A percentile compares a stretch with the other conserved stretches of the same genome.
Evolutionary conservation across 371 early-diverging fungal species (phyloP).

Genomic region (Capillidium heterosporum): DNA sequence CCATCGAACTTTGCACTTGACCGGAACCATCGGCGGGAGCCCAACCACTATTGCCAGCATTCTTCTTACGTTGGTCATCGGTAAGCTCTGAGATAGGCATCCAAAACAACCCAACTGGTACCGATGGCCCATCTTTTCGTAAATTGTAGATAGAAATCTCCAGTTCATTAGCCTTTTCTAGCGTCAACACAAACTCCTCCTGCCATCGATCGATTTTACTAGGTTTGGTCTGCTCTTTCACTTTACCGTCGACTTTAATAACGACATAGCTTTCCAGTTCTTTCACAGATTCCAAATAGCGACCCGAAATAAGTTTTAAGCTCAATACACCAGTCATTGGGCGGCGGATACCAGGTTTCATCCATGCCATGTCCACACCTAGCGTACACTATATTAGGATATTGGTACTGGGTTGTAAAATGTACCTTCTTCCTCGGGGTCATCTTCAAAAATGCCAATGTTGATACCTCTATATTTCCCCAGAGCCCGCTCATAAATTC

Average conservation of each 20-base stretch:
- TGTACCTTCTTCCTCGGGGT: too few species aligned
- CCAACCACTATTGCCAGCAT: constrained; percentile 13
- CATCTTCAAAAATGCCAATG: not conserved
- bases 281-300: constrained; percentile 42
- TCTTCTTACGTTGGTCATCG: constrained; percentile 49
- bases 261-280: constrained; percentile 23
- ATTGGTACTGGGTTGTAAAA: not conserved
- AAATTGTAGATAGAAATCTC: constrained; percentile 68
- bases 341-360: constrained; percentile 46
- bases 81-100: constrained; percentile 57
- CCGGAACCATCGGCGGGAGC: not conserved
- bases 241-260: constrained; percentile 67
- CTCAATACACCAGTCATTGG: constrained; percentile 55
- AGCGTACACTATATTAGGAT: not conserved
- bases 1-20: not conserved
- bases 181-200: constrained; percentile 63
- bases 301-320: constrained; percentile 39
- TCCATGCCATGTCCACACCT: not conserved
- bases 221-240: constrained; percentile 45
- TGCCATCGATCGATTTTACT: constrained; percentile 51
- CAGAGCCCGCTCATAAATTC: not conserved
- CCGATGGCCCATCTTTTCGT: constrained; percentile 22
- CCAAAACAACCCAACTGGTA: constrained; percentile 66
- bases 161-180: constrained; percentile 75
- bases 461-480: not conserved